Conservation (phyloP, 164 flowering plant genomes). For the Stephania cephalantha region DNA sequence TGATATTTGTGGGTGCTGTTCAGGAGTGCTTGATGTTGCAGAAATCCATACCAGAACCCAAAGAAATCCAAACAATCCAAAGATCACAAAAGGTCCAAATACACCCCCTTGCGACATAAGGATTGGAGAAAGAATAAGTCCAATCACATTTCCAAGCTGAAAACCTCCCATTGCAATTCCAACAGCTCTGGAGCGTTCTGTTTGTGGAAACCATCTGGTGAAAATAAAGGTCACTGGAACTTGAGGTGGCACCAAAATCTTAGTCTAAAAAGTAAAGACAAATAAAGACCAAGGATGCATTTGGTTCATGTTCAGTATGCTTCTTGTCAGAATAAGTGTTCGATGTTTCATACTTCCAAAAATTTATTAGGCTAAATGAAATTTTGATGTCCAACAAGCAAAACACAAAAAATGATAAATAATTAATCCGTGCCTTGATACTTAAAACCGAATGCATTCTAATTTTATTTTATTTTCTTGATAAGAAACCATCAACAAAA, state of each 20-base stretch:
- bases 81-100: conserved; percentile 94
- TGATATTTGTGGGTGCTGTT: conserved; percentile 71
- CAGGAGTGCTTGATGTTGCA: conserved; percentile 75
- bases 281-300: neutral
- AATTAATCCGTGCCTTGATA: too few species aligned
- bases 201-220: conserved; percentile 89
- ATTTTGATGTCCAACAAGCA: too few species aligned
- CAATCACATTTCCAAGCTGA: conserved; percentile 81
- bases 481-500: too few species aligned
- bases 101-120: conserved; percentile 89
- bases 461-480: too few species aligned
- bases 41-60: conserved; percentile 97
- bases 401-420: too few species aligned
- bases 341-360: too few species aligned
- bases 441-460: too few species aligned
- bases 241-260: conserved; percentile 15
- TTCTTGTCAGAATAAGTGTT: too few species aligned
- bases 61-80: conserved; percentile 86
- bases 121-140: conserved; percentile 88
- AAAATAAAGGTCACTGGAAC: conserved; percentile 20
- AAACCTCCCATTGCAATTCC: conserved; percentile 96
- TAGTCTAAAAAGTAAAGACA: conserved; percentile 9
- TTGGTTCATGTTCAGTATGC: too few species aligned
- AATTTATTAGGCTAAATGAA: too few species aligned
- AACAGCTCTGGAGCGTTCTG: conserved; percentile 89